phyloP scores from a whole-genome alignment of 441 rosid species.

The Gossypium laxum region DNA sequence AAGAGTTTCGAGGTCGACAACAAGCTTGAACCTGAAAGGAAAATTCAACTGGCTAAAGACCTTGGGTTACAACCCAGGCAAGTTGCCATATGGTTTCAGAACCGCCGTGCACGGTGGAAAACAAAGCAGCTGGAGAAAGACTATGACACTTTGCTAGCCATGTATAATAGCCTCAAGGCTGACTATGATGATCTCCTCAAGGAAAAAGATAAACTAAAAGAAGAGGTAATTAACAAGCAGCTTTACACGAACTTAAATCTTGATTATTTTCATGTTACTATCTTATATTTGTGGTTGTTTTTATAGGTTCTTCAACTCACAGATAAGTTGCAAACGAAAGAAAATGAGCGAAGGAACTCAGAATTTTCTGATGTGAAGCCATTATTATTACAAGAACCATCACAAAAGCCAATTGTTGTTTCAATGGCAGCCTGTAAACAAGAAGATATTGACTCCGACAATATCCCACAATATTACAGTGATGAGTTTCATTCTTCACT shows the following conservation, averaged over 20 bases:
- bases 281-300: not conserved
- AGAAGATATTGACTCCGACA: slow-evolving; percentile 38
- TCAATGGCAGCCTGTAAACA: slow-evolving; percentile 34
- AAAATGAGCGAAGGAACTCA: slow-evolving; percentile 23
- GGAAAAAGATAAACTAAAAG: slow-evolving; percentile 38
- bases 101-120: slow-evolving; percentile 73
- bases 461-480: slow-evolving; percentile 42
- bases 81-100: slow-evolving; percentile 69
- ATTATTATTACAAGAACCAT: slow-evolving; percentile 22
- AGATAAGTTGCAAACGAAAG: slow-evolving; percentile 31
- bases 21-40: slow-evolving; percentile 69
- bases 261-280: not conserved
- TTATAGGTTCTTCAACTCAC: slow-evolving; percentile 36
- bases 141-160: slow-evolving; percentile 37
- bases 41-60: slow-evolving; percentile 62
- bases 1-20: slow-evolving; percentile 57
- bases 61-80: slow-evolving; percentile 61
- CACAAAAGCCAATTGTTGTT: slow-evolving; percentile 18
- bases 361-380: slow-evolving; percentile 24
- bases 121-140: slow-evolving; percentile 59
- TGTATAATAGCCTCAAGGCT: slow-evolving; percentile 35
- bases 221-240: slow-evolving; percentile 21
- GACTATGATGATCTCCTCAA: slow-evolving; percentile 41
- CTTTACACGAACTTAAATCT: not conserved
- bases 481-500: slow-evolving; percentile 46